A percentile compares a stretch with the other conserved stretches of the same genome.
Conservation (phyloP, 805 yeast genomes). For the Hanseniaspora hatyaiensis region DNA sequence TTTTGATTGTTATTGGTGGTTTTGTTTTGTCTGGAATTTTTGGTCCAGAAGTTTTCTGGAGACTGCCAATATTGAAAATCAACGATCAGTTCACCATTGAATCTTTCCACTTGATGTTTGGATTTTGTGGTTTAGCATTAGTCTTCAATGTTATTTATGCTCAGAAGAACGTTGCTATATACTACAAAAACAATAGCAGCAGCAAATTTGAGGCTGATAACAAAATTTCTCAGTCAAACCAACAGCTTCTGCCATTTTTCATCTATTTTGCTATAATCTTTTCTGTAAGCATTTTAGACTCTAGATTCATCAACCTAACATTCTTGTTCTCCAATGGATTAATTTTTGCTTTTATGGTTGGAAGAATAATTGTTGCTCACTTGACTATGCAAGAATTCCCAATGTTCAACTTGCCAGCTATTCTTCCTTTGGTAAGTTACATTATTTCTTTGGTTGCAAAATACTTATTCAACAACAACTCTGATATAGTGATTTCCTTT, state of each 20-base stretch:
- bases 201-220: slow-evolving; percentile 25
- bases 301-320: slow-evolving; percentile 42
- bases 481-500: slow-evolving; percentile 37
- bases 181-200: slow-evolving; percentile 32
- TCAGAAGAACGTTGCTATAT: slow-evolving; percentile 43
- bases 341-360: slow-evolving; percentile 74
- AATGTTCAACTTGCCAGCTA: slow-evolving; percentile 53
- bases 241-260: slow-evolving; percentile 59
- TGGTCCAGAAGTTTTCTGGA: slow-evolving; percentile 61
- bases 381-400: slow-evolving; percentile 75
- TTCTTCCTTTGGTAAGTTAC: slow-evolving; percentile 47
- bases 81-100: slow-evolving; percentile 30
- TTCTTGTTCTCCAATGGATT: slow-evolving; percentile 60
- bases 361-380: slow-evolving; percentile 79
- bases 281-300: slow-evolving; percentile 38
- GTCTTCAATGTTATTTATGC: slow-evolving; percentile 61
- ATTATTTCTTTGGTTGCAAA: slow-evolving; percentile 24
- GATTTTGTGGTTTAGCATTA: slow-evolving; percentile 46
- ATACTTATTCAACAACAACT: slow-evolving; percentile 26
- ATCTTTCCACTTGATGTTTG: slow-evolving; percentile 38
- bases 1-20: slow-evolving; percentile 46
- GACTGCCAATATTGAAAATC: slow-evolving; percentile 29
- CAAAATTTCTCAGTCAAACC: slow-evolving; percentile 29
- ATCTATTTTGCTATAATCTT: slow-evolving; percentile 41
- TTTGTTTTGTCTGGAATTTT: slow-evolving; percentile 51